These are phyloP conservation scores for Trametes versicolor DNA, from an alignment of 1,284 basidiomycete species.

Conservation along the genomic window DNA sequence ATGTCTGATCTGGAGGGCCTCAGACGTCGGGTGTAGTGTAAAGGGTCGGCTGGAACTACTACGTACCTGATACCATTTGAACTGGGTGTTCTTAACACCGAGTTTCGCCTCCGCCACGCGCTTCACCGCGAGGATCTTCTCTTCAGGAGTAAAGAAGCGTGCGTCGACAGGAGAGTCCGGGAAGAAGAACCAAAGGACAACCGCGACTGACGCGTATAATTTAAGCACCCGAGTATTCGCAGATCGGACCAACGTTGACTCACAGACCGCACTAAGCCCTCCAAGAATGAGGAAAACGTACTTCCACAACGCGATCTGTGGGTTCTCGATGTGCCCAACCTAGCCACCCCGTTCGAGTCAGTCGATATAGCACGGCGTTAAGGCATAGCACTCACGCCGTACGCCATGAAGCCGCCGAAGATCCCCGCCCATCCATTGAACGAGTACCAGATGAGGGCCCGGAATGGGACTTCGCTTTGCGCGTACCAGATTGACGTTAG, in stretches of 20 bases:
- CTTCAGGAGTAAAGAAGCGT: conserved; percentile 71
- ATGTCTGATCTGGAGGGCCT: conserved; percentile 64
- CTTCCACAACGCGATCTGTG: conserved; percentile 33
- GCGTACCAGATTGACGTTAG: conserved; percentile 37
- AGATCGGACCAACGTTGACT: not conserved
- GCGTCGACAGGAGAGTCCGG: conserved; percentile 77
- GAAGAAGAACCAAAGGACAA: conserved; percentile 63
- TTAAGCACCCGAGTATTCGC: not conserved
- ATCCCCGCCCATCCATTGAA: conserved; percentile 39
- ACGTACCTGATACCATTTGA: conserved; percentile 73
- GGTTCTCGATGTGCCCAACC: conserved; percentile 34
- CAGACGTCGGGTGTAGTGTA: too few species aligned
- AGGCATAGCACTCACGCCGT: conserved; percentile 24
- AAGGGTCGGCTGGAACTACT: not conserved
- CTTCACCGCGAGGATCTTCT: conserved; percentile 68
- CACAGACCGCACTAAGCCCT: conserved; percentile 30
- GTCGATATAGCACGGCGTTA: too few species aligned
- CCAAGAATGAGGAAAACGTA: conserved; percentile 38
- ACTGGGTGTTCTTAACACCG: conserved; percentile 76
- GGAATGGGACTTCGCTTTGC: conserved; percentile 35
- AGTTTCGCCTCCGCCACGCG: conserved; percentile 79
- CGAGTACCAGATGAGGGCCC: conserved; percentile 36
- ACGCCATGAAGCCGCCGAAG: conserved; percentile 36
- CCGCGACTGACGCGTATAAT: conserved; percentile 12
- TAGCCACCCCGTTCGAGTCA: not conserved